Evolutionary conservation across 2,329 filamentous ascomycete genomes (phyloP).

Genomic region (Calonectria hongkongensis): DNA sequence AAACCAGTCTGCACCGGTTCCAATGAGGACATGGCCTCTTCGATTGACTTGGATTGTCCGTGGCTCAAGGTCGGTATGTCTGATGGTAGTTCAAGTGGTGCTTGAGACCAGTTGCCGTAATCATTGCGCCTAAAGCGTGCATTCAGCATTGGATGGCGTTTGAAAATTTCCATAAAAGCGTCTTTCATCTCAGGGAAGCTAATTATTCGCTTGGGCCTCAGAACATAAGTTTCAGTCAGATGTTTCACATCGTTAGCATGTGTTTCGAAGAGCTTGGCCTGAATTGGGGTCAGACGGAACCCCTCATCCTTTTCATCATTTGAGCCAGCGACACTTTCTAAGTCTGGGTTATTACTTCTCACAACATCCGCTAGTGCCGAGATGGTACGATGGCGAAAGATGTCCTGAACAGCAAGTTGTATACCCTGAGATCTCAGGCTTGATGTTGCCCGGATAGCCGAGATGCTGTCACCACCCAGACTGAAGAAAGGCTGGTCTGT

Average conservation of each 20-base stretch:
- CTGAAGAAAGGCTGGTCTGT: not conserved
- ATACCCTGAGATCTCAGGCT: not conserved
- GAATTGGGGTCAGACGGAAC: not conserved
- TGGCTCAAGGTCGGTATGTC: not conserved
- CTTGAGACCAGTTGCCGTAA: not conserved
- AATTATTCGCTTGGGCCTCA: not conserved
- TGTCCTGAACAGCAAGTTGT: not conserved
- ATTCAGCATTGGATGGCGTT: not conserved
- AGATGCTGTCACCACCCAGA: constrained; percentile 7
- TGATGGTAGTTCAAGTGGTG: not conserved
- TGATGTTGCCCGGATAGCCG: not conserved
- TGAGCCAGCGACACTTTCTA: not conserved
- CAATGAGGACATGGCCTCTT: not conserved
- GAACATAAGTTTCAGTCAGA: not conserved
- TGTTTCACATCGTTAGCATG: not conserved
- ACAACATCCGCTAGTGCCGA: not conserved
- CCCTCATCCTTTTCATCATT: not conserved
- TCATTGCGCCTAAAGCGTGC: not conserved
- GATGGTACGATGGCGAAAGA: constrained; percentile 3
- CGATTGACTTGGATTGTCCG: not conserved
- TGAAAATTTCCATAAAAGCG: not conserved
- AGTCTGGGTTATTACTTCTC: not conserved
- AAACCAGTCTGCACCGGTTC: not conserved
- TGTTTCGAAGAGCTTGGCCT: not conserved
- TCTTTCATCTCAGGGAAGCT: not conserved